Evolutionary conservation across 2,329 filamentous ascomycete species (phyloP), one percentile per base, ranked within the genome.

Genomic region (Cytospora piceae): DNA sequence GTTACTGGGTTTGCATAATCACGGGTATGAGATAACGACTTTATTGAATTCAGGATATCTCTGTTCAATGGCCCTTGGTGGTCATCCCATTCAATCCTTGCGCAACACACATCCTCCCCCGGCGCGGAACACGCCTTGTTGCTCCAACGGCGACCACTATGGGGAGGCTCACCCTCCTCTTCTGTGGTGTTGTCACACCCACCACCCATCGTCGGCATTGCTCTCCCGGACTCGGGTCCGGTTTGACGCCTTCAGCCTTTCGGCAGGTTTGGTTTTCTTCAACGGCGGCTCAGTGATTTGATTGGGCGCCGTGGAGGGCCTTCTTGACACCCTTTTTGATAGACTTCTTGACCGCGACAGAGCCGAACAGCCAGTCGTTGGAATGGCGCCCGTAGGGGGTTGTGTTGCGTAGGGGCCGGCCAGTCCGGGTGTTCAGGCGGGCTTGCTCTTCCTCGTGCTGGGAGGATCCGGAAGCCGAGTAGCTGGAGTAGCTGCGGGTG

Each of bases 281-380:
- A 17, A 12, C 39, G 8, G 39, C 39, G 4, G 20, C 39, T 42
- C 15, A 42, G 17, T 60, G 37, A 27, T 32, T 24, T 20, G 2
- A 27, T 27, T 32, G 51, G 20, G 20, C 27, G 29, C 39, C 27
- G 29, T 42, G 29, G 46, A 66, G 14, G 9, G 51, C 64, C 24
- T 56, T 62, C 55, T 54, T 66, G 37, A 66, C 49, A 8, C 53
- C 56, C 49, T 53, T 63, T 49, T 58, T 58, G 51, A 67, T 67
- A 27, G 63, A 52, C 58, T 62, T 61, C 58, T 56, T 67, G 57
- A 67, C 63, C 17, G 32, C 53, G n/a, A 67, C 53, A 11, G 57
- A 61, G n/a, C 65, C 65, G 22, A 67, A 67, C 5, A 67, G 65
- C 65, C 65, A 67, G 58, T 65, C 63, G 58, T 62, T 62, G 46